Evolutionary conservation across 108 stramenopile genomes (phyloP), one percentile per base, ranked within the genome.

Genomic region (Seminavis robusta): DNA sequence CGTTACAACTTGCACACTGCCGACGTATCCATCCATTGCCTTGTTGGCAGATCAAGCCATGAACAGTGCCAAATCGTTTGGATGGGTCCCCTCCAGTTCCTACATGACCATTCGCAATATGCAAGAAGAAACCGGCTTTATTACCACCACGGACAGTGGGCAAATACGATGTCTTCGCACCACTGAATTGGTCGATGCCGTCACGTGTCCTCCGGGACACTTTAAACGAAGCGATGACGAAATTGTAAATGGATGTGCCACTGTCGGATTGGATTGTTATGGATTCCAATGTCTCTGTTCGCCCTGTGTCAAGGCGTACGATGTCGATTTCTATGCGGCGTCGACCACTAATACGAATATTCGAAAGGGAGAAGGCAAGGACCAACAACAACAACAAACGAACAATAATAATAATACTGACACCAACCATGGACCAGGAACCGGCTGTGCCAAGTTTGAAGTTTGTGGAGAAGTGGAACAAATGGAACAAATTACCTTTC

Each of bases 61-160:
- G 8, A 8, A 7, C 28, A 11, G 8, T 7, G 50, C 28, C 21
- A 52, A 37, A 10, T 10, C 13, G 13, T 10, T 13, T 11, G 56
- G 59, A 15, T 60, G 46, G 47, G 10, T 28, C 25, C n/a, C 59
- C 2, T 48, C 59, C 1, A n/a, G 31, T 4, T 48, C 46, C 1
- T 60, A 60, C 46, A 60, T 60, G 59, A 24, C 47, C n/a, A 17
- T 60, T 31, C 59, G 47, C 21, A 60, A 60, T 33, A 60, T 60
- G 59, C 59, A 60, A 28, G 47, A 24, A n/a, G 47, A 60, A 31
- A 47, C 47, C 13, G 39, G 25, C 15, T 60, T 60, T 25, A 47
- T 60, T 24, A 33, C 33, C 15, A 37, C 31, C 19, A 1, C 15
- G 3, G 8, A 49, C 16, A n/a, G n/a, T n/a, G n/a, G n/a, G n/a